A percentile compares a stretch with the other conserved stretches of the same genome.
These are phyloP conservation scores for Termitomyces sp. DNA, from an alignment of 768 basidiomycete species.

Conservation along the genomic window DNA sequence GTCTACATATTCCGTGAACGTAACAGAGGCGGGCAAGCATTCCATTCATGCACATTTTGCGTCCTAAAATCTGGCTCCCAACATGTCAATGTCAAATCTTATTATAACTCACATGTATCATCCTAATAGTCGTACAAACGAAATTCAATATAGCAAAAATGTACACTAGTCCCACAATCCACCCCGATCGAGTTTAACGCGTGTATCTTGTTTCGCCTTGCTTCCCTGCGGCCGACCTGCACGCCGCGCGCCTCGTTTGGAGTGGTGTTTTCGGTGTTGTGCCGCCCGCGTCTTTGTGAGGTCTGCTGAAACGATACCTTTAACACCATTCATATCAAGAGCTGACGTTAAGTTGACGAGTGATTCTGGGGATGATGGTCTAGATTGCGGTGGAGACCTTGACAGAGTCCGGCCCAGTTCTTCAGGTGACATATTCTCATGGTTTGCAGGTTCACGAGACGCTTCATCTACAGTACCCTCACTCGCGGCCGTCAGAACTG, in stretches of 20 bases:
- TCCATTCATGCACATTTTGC: not conserved
- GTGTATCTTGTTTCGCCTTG: conserved; percentile 79
- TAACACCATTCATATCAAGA: conserved; percentile 47
- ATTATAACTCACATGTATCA: not conserved
- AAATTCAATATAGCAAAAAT: not conserved
- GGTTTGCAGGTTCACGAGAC: not conserved
- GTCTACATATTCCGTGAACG: not conserved
- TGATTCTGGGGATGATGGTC: conserved; percentile 42
- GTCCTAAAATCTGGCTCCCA: not conserved
- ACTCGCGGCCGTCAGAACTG: no score
- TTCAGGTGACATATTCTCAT: conserved; percentile 13
- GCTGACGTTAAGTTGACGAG: conserved; percentile 42
- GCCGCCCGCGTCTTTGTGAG: conserved; percentile 56
- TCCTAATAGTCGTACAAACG: conserved; percentile 6
- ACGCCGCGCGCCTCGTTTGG: conserved; percentile 61
- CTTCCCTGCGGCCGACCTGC: conserved; percentile 75
- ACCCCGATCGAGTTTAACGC: conserved; percentile 58
- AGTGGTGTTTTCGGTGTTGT: conserved; percentile 76
- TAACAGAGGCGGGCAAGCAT: not conserved
- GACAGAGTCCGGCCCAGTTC: conserved; percentile 34
- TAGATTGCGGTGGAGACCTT: conserved; percentile 52
- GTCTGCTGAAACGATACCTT: conserved; percentile 61
- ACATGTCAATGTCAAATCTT: not conserved
- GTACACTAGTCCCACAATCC: conserved; percentile 56
- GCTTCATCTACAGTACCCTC: not conserved